phyloP scores from a whole-genome alignment of 139 green algal species.

The Edaphochlamys debaryana region DNA sequence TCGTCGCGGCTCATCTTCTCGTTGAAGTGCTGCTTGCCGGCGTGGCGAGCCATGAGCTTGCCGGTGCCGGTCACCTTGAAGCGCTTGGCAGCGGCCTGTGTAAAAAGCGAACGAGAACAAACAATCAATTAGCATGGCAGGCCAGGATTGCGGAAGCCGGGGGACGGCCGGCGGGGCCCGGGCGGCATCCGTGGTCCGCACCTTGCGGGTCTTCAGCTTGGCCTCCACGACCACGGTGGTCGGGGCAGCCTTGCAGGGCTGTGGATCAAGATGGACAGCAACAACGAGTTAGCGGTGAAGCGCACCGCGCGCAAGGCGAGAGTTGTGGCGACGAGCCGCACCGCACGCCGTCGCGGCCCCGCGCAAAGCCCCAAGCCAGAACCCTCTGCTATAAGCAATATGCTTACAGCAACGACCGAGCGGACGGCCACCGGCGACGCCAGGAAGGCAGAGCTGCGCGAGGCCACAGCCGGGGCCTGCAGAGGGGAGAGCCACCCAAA shows the following conservation, averaged over 20 bases:
- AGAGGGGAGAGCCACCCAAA: background rate
- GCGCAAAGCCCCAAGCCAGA: too few species aligned
- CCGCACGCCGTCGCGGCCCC: too few species aligned
- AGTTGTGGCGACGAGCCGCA: too few species aligned
- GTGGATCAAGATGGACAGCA: background rate
- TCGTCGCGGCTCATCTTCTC: slow-evolving; percentile 80
- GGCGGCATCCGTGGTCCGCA: too few species aligned
- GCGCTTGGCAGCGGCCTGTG: slow-evolving; percentile 87
- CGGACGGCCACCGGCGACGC: slow-evolving; percentile 37
- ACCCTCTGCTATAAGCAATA: too few species aligned
- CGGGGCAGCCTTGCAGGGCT: slow-evolving; percentile 44
- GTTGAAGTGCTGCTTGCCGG: slow-evolving; percentile 93
- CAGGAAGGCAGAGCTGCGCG: slow-evolving; percentile 47
- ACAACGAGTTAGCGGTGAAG: too few species aligned
- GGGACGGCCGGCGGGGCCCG: too few species aligned
- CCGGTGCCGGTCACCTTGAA: slow-evolving; percentile 86
- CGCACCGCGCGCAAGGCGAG: too few species aligned
- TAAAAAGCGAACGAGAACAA: too few species aligned
- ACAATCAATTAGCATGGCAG: too few species aligned
- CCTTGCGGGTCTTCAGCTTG: slow-evolving; percentile 86
- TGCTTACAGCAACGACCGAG: too few species aligned
- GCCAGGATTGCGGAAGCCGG: too few species aligned
- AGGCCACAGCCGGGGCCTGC: slow-evolving; percentile 25
- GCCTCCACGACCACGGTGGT: slow-evolving; percentile 49
- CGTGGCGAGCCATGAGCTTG: slow-evolving; percentile 81